These are phyloP conservation scores for Spiraea crenata DNA, from an alignment of 331 rosid genomes.

Conservation along the genomic window DNA sequence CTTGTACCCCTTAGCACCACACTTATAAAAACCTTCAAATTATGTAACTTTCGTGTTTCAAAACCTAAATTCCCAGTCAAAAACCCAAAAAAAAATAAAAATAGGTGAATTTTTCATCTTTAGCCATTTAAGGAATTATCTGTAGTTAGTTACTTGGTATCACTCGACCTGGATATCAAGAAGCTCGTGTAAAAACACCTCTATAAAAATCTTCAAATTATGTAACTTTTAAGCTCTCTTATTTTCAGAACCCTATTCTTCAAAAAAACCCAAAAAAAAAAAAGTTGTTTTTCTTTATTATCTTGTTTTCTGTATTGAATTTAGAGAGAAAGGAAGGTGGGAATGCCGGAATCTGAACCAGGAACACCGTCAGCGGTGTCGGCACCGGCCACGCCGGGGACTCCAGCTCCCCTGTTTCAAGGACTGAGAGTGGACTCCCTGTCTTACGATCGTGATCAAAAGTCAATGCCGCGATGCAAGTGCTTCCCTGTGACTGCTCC, in stretches of 20 bases:
- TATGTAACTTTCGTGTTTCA: constrained; percentile 30
- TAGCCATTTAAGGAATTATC: neutral
- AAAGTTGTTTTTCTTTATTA: neutral
- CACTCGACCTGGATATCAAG: constrained; percentile 18
- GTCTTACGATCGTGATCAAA: constrained; percentile 64
- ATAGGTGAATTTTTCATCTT: neutral
- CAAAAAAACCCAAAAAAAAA: constrained; percentile 13
- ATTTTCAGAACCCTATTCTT: neutral
- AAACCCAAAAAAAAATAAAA: neutral
- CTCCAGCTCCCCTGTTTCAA: constrained; percentile 77
- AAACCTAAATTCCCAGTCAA: neutral
- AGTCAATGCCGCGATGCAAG: constrained; percentile 66
- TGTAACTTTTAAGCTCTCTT: constrained; percentile 38
- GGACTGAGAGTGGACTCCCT: constrained; percentile 66
- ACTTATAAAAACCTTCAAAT: constrained; percentile 36
- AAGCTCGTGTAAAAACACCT: constrained; percentile 25
- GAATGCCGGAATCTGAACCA: constrained; percentile 57
- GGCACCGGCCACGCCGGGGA: constrained; percentile 81
- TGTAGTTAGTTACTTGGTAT: neutral
- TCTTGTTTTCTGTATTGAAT: neutral
- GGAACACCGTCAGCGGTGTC: constrained; percentile 58
- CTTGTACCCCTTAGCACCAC: constrained; percentile 29
- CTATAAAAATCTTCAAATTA: constrained; percentile 42
- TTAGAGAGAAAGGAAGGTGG: neutral
- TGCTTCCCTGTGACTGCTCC: constrained; percentile 61